Evolutionary conservation across 1,284 basidiomycete species (phyloP).

Genomic region (Sphagnurus paluster): DNA sequence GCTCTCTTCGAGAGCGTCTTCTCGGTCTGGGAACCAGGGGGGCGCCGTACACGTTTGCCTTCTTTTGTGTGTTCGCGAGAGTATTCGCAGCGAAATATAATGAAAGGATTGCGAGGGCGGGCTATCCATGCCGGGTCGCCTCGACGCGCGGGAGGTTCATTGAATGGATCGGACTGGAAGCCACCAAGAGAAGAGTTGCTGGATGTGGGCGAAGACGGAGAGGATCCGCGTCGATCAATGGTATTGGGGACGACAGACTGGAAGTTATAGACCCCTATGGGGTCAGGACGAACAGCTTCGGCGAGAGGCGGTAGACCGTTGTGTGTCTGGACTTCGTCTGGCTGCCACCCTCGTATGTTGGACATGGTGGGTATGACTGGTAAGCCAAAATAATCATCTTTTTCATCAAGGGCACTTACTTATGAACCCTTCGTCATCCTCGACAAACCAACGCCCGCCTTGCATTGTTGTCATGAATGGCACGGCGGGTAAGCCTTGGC

Average conservation of each 20-base stretch:
- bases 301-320: conserved; percentile 13
- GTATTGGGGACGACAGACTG: not conserved
- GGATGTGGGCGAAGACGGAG: conserved; percentile 12
- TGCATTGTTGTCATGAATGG: conserved; percentile 20
- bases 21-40: conserved; percentile 30
- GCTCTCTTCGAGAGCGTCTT: conserved; percentile 61
- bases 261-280: conserved; percentile 7
- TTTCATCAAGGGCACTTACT: conserved; percentile 10
- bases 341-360: conserved; percentile 23
- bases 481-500: conserved; percentile 6
- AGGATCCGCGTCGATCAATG: not conserved
- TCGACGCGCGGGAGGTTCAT: conserved; percentile 22
- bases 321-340: conserved; percentile 15
- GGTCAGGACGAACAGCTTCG: conserved; percentile 1
- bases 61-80: conserved; percentile 37
- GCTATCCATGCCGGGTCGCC: conserved; percentile 68
- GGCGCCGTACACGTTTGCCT: conserved; percentile 31
- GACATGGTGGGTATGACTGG: conserved; percentile 11
- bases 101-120: conserved; percentile 86
- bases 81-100: conserved; percentile 84
- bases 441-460: conserved; percentile 11
- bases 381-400: conserved; percentile 7
- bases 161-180: conserved; percentile 21
- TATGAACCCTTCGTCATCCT: conserved; percentile 13
- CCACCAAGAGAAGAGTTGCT: conserved; percentile 14